Conservation (phyloP, 345 rosid species). For the Noccaea bulbosa region DNA sequence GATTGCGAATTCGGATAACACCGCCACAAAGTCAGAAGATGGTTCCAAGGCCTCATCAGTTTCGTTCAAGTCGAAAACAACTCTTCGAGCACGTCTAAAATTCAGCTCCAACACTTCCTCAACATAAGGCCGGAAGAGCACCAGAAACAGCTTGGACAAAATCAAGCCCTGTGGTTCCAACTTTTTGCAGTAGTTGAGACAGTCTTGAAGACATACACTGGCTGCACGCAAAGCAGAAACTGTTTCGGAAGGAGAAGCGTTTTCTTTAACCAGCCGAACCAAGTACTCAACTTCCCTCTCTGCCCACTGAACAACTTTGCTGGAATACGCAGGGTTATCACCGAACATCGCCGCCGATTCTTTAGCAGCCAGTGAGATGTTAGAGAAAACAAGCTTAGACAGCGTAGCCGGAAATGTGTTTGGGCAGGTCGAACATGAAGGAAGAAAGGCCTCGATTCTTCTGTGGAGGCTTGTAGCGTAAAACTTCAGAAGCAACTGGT, state of each 20-base stretch:
- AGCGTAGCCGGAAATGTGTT: slow-evolving; percentile 77
- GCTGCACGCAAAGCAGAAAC: slow-evolving; percentile 80
- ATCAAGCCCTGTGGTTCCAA: slow-evolving; percentile 86
- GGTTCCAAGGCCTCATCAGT: slow-evolving; percentile 57
- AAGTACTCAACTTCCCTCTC: slow-evolving; percentile 91
- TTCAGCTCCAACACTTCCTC: slow-evolving; percentile 94
- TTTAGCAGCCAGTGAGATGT: slow-evolving; percentile 63
- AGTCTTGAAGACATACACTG: slow-evolving; percentile 70
- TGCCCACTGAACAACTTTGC: slow-evolving; percentile 91
- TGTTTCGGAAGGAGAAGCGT: slow-evolving; percentile 80
- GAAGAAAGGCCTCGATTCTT: slow-evolving; percentile 67
- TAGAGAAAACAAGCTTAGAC: slow-evolving; percentile 78
- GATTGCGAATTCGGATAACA: slow-evolving; percentile 64
- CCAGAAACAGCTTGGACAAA: slow-evolving; percentile 83
- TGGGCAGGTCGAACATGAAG: slow-evolving; percentile 75
- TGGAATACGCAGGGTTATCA: slow-evolving; percentile 80
- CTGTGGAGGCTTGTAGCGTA: slow-evolving; percentile 60
- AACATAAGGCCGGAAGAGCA: slow-evolving; percentile 78
- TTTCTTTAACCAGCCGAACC: slow-evolving; percentile 80
- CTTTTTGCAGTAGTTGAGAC: slow-evolving; percentile 74
- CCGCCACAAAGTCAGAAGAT: slow-evolving; percentile 57
- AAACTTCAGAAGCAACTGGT: slow-evolving; percentile 68
- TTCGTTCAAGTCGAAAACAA: slow-evolving; percentile 61
- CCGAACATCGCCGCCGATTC: slow-evolving; percentile 82
- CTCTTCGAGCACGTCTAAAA: slow-evolving; percentile 79